Conservation (phyloP, 768 basidiomycete genomes). For the Russula sp. region DNA sequence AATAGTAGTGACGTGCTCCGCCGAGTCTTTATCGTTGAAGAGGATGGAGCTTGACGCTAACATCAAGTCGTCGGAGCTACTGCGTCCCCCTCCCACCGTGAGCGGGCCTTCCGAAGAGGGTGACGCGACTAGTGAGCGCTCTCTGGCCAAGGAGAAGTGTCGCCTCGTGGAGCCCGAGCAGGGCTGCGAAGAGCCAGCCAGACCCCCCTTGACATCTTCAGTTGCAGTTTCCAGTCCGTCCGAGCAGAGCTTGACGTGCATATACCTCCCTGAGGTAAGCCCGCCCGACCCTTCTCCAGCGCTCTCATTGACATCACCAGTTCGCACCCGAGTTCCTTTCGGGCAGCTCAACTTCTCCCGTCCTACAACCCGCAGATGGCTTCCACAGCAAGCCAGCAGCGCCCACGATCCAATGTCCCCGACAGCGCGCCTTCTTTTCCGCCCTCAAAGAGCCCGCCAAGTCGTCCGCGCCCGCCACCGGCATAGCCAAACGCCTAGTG, state of each 20-base stretch:
- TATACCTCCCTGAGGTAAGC: slow-evolving; percentile 20
- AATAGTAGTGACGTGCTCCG: slow-evolving; percentile 22
- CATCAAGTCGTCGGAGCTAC: neutral
- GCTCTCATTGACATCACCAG: neutral
- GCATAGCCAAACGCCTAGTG: slow-evolving; percentile 10
- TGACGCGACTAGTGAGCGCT: neutral
- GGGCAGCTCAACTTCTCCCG: slow-evolving; percentile 20
- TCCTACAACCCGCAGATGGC: slow-evolving; percentile 16
- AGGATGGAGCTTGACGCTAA: neutral
- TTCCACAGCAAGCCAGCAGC: slow-evolving; percentile 19
- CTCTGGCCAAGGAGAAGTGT: slow-evolving; percentile 4
- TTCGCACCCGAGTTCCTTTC: slow-evolving; percentile 21
- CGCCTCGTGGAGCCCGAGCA: neutral
- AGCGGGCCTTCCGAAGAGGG: neutral
- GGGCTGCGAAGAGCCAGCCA: neutral
- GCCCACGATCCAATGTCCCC: slow-evolving; percentile 3
- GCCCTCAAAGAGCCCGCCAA: slow-evolving; percentile 8
- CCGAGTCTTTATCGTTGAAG: slow-evolving; percentile 15
- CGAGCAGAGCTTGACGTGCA: slow-evolving; percentile 18
- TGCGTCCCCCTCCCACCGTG: slow-evolving; percentile 2
- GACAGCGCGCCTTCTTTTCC: slow-evolving; percentile 17
- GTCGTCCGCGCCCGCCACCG: neutral
- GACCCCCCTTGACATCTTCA: neutral
- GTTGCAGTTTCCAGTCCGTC: neutral
- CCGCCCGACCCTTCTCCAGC: neutral